Percentiles rank a stretch among this genome's conserved stretches.
These are phyloP conservation scores for Gossypium schwendimanii DNA, from an alignment of 441 rosid species.

Conservation along the genomic window DNA sequence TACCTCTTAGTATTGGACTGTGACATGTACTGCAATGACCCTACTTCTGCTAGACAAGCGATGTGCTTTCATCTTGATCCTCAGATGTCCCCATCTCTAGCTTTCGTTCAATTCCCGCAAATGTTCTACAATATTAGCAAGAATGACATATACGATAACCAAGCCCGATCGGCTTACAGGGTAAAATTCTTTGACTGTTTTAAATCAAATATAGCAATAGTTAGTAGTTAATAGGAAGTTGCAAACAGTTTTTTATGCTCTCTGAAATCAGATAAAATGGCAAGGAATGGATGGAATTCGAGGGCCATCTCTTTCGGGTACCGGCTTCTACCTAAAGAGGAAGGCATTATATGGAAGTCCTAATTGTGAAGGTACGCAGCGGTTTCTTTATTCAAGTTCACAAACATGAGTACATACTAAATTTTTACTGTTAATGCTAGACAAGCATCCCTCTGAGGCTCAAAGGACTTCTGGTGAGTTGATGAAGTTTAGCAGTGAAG, in stretches of 20 bases:
- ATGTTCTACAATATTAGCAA: background rate
- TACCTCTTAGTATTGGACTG: background rate
- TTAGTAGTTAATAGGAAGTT: background rate
- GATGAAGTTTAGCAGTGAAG: background rate
- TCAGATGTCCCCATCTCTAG: conserved; percentile 5
- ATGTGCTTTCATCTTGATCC: background rate
- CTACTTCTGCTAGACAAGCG: background rate
- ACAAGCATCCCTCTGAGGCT: conserved; percentile 5
- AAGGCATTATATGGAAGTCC: conserved; percentile 13
- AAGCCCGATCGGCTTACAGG: background rate
- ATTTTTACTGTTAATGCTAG: background rate
- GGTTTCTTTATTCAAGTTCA: no score
- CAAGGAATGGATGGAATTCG: conserved; percentile 31
- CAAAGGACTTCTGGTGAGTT: background rate
- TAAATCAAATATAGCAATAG: background rate
- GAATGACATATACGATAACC: background rate
- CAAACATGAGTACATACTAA: background rate
- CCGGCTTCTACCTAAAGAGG: conserved; percentile 31
- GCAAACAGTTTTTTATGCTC: background rate
- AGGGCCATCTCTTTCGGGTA: conserved; percentile 29
- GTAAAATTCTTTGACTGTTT: background rate
- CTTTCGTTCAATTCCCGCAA: conserved; percentile 22
- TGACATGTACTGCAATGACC: background rate
- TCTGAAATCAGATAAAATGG: conserved; percentile 1
- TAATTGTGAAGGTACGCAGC: background rate